Evolutionary conservation across 345 rosid species (phyloP), one percentile per base, ranked within the genome.

Genomic region (sweet orange (Citrus sinensis)): DNA sequence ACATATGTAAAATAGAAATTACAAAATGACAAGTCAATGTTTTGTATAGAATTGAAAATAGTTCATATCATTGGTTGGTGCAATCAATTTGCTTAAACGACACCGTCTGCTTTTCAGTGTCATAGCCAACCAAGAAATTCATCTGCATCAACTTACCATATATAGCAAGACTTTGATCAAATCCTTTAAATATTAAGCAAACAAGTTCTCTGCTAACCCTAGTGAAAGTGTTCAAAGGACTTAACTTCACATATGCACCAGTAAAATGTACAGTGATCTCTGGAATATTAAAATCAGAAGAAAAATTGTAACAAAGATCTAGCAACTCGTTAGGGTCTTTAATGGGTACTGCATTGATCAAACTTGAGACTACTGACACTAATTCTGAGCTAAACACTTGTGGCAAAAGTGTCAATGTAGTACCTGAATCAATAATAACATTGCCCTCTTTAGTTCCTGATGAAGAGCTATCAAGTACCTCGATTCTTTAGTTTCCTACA

Each of bases 401-500:
- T 0, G 87, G 91, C 0, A 87, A 59, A 2, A 88, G 8, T 1
- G 92, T 88, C 46, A 84, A 56, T 4, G 94, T 86, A 6, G 88
- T 89, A 14, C 98, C 92, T 0, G 91, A 92, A 73, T 93, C 96
- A 27, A 90, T 85, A 42, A 92, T 84, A 32, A 87, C 86, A 85
- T 90, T 89, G 5, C 92, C 94, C 3, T 70, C 58, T 8, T 35
- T 17, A 5, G n/a, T 5, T 75, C 73, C 83, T 5, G 55, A 69
- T 13, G 81, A 24, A 39, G 84, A 82, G 14, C 82, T 83, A 24
- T 60, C 42, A 61, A 40, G 46, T 9, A 85, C 85, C 1, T 74
- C 42, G 7, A 89, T 69, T 68, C 63, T 82, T 9, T 60, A 40
- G 35, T 22, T 61, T 11, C 84, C 91, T 4, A 87, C 88, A 49